Percentiles rank a stretch among this genome's conserved stretches.
These are phyloP conservation scores for Saccharomyces hybrid DNA, from an alignment of 1,139 yeast genomes.

Conservation along the genomic window DNA sequence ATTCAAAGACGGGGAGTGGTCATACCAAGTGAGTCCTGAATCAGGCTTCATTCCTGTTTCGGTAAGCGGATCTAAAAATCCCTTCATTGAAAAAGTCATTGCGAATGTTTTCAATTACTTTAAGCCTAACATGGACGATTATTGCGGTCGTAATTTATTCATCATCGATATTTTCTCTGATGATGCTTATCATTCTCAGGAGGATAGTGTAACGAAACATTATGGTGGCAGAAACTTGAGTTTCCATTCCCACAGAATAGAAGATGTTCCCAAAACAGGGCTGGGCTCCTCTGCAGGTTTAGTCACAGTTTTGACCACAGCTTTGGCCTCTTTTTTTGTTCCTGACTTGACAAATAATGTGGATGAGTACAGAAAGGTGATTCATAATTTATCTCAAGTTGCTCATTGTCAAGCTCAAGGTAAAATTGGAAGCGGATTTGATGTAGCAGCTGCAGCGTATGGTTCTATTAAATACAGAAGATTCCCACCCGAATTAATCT, in stretches of 20 bases:
- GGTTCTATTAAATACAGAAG: conserved; percentile 82
- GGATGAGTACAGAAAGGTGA: conserved; percentile 26
- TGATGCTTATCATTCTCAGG: conserved; percentile 82
- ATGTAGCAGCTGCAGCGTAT: conserved; percentile 89
- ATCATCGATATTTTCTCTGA: conserved; percentile 70
- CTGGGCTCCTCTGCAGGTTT: conserved; percentile 94
- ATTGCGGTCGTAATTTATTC: conserved; percentile 35
- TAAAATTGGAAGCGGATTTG: conserved; percentile 94
- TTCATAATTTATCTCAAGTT: conserved; percentile 81
- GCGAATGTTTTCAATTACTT: conserved; percentile 49
- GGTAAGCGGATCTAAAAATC: conserved; percentile 42
- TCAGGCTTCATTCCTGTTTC: conserved; percentile 25
- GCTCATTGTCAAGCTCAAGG: conserved; percentile 93
- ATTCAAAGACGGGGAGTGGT: conserved; percentile 66
- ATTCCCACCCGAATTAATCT: conserved; percentile 52
- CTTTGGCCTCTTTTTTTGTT: conserved; percentile 47
- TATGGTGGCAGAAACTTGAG: conserved; percentile 43
- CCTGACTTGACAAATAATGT: conserved; percentile 31
- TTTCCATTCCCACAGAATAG: conserved; percentile 55
- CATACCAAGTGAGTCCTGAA: conserved; percentile 35
- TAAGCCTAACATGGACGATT: conserved; percentile 31
- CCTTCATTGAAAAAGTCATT: conserved; percentile 67
- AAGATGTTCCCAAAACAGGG: conserved; percentile 85
- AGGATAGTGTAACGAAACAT: conserved; percentile 34
- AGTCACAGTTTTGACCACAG: conserved; percentile 72